Base-by-base conservation (phyloP, 768 basidiomycete genomes). In the Serendipita sp. region DNA sequence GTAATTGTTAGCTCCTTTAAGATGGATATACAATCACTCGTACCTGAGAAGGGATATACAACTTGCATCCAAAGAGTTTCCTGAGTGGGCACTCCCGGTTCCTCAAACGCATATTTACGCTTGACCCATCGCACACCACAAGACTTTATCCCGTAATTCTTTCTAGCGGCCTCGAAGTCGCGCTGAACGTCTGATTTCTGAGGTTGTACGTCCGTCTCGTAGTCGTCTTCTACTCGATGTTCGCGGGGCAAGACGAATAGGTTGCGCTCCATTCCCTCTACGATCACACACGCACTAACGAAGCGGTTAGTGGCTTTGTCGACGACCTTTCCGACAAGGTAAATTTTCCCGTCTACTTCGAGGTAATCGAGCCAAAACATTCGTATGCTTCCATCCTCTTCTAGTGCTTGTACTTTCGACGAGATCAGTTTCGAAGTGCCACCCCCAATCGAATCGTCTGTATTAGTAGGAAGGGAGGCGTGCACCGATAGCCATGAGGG, bases 291-390 rank as follows among this genome's bases (percentile, higher is more conserved):
- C 65, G 88, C 90, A 4, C 90, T 94, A 2, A 90, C 74, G 82
- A 86, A 94, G 5, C 77, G 69, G 16, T 77, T 77, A 2, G 82
- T 79, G 3, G 76, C 73, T 72, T 85, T 86, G 73, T 94, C 91
- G 67, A 86, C 82, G 44, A 93, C 80, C 74, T 98, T 98, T 4
- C 96, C 96, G 45, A 90, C 81, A 66, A 99, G 86, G 70, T 90
- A 86, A 2, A 99, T 76, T 64, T 81, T 82, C 16, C 93, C 95
- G 16, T 87, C 81, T 53, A 82, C 79, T 70, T 98, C 92, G 34
- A 94, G 82, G 69, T 91, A 91, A 70, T 99, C 96, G 22, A 97
- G 77, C 96, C 96, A 99, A 76, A 86, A 99, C 77, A 99, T 93
- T 28, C 81, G 81, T 14, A 98, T 74, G 2, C 84, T 87, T 1